These are phyloP conservation scores for Metschnikowia dekortorum DNA, from an alignment of 805 yeast species.

Conservation along the genomic window DNA sequence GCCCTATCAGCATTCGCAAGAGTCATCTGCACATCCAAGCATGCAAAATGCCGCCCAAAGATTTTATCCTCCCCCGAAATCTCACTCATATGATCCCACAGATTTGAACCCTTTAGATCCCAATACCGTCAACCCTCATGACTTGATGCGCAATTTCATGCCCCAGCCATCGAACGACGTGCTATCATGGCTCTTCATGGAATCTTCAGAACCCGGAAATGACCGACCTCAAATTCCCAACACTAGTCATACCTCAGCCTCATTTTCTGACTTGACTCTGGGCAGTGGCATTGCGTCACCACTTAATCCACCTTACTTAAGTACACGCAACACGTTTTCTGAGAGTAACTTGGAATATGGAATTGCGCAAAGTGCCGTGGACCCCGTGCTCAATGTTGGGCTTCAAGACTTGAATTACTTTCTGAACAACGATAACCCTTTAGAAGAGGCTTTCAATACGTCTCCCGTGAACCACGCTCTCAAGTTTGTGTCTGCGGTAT, in stretches of 20 bases:
- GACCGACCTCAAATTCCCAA: background rate
- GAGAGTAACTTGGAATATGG: background rate
- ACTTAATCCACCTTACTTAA: background rate
- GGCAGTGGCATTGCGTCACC: background rate
- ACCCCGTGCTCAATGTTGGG: constrained; percentile 18
- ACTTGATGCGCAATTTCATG: background rate
- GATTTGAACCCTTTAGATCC: background rate
- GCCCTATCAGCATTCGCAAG: background rate
- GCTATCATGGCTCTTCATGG: constrained; percentile 32
- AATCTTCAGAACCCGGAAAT: constrained; percentile 3
- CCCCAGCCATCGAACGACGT: constrained; percentile 35
- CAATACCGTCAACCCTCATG: constrained; percentile 2
- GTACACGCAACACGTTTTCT: background rate
- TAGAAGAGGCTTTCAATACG: constrained; percentile 30
- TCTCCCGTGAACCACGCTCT: constrained; percentile 2
- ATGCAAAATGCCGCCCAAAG: background rate
- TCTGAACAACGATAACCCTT: constrained; percentile 33
- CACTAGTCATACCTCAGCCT: background rate
- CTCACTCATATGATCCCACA: background rate
- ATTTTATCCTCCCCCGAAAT: background rate
- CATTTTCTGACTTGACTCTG: background rate
- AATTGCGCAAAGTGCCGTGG: constrained; percentile 4
- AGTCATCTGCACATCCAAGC: background rate
- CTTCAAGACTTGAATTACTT: constrained; percentile 38
- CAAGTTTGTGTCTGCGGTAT: constrained; percentile 17